phyloP scores from a whole-genome alignment of 495 filamentous ascomycete genomes.

The Physcia stellaris region DNA sequence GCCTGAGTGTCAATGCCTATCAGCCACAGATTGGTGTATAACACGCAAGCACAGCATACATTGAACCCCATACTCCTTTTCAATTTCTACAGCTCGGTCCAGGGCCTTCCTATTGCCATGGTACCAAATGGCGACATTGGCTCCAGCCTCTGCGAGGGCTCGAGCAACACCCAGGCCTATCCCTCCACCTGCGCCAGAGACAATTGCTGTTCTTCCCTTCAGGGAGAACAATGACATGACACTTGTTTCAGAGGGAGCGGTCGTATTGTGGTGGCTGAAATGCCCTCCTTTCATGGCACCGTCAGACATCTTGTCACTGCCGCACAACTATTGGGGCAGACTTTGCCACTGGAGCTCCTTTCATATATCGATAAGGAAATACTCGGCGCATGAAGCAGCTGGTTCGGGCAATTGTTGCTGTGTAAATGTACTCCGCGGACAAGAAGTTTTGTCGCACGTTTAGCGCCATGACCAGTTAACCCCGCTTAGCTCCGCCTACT shows the following conservation, averaged over 20 bases:
- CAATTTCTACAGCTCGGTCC: conserved; percentile 59
- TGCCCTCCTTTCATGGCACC: conserved; percentile 30
- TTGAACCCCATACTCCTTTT: conserved; percentile 64
- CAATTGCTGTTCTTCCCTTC: conserved; percentile 70
- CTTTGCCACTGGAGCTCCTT: too few species aligned
- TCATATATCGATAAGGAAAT: too few species aligned
- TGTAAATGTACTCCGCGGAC: too few species aligned
- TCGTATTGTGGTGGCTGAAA: conserved; percentile 48
- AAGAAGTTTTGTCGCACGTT: too few species aligned
- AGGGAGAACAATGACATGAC: conserved; percentile 74
- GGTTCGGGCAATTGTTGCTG: too few species aligned
- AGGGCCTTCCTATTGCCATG: conserved; percentile 61
- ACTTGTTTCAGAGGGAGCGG: conserved; percentile 42
- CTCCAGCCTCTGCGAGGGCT: conserved; percentile 67
- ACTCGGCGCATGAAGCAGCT: too few species aligned
- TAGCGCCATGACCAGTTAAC: too few species aligned
- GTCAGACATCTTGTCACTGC: background rate
- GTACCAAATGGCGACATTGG: conserved; percentile 82
- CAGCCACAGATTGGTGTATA: background rate
- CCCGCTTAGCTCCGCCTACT: too few species aligned
- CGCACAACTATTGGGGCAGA: too few species aligned
- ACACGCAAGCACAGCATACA: conserved; percentile 31
- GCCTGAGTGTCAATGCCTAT: conserved; percentile 31
- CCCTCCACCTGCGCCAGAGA: conserved; percentile 68
- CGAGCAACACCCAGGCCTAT: conserved; percentile 72